Evolutionary conservation across 2,329 filamentous ascomycete genomes (phyloP).

Genomic region (Dactylellina leptospora): DNA sequence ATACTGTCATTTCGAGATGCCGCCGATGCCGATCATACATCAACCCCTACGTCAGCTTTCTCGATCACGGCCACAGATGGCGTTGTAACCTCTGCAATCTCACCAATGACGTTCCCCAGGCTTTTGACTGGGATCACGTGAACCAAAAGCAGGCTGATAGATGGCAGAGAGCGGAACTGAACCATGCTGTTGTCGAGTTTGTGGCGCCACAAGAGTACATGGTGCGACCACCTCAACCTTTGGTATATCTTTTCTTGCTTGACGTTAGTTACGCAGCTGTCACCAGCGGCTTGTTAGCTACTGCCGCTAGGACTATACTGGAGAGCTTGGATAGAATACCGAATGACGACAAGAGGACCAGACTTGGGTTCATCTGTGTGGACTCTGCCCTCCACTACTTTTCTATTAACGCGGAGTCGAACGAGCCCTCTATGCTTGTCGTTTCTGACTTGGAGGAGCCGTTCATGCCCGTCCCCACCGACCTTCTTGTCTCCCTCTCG

Average conservation of each 20-base stretch:
- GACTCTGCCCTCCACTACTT: slow-evolving; percentile 97
- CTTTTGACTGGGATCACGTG: slow-evolving; percentile 96
- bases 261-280: slow-evolving; percentile 92
- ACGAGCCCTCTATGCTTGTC: slow-evolving; percentile 90
- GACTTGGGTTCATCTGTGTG: slow-evolving; percentile 92
- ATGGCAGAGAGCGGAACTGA: slow-evolving; percentile 90
- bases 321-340: slow-evolving; percentile 96
- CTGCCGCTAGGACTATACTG: slow-evolving; percentile 88
- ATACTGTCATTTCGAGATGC: slow-evolving; percentile 97
- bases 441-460: slow-evolving; percentile 95
- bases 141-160: slow-evolving; percentile 90
- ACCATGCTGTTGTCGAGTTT: slow-evolving; percentile 96
- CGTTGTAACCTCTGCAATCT: slow-evolving; percentile 99
- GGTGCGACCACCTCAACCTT: slow-evolving; percentile 93
- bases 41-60: slow-evolving; percentile 94
- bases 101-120: slow-evolving; percentile 98
- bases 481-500: slow-evolving; percentile 85
- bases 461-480: slow-evolving; percentile 91
- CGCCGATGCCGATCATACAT: slow-evolving; percentile 96
- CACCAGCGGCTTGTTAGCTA: slow-evolving; percentile 88
- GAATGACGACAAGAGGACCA: slow-evolving; percentile 92
- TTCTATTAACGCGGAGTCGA: slow-evolving; percentile 85
- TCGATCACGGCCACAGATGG: slow-evolving; percentile 97
- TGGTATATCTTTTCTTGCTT: slow-evolving; percentile 94
- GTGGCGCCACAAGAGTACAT: slow-evolving; percentile 99